Evolutionary conservation across 805 yeast species (phyloP), one percentile per base, ranked within the genome.

Genomic region (Starmerella vitae): DNA sequence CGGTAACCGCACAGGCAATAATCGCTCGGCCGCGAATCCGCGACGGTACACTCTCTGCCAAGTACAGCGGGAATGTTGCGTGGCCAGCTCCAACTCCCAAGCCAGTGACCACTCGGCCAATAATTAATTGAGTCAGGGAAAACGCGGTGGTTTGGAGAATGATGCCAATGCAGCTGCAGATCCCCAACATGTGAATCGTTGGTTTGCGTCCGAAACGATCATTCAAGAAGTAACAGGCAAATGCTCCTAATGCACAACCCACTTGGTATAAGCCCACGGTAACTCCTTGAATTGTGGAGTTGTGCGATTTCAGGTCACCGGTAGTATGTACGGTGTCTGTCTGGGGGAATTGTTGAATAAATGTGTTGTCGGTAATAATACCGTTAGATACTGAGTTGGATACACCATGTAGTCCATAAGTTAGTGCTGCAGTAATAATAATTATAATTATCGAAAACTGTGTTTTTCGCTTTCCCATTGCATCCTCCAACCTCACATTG

Each of bases 11-110:
- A 56, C 76, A 78, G 47, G 75, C 59, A 39, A 71, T 66, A 34
- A 76, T 78, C 47, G 75, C 58, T 39, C 67, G 60, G 43, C 85
- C 85, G 59, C 85, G 67, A 46, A 64, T 64, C 37, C 67, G 67
- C 3, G 81, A 66, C 36, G 67, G 68, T 24, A 81, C 67, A 57
- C 75, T 68, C 58, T 80, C 91, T 1, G 84, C 66, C 50, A 76
- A 78, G 71, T 79, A 79, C 45, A 77, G 73, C 5, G 88, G 88
- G 43, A 76, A 74, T 22, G 84, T 76, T 8, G 83, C 72, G 14
- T 83, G 74, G 52, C 71, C 72, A 50, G 76, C 59, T 37, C 88
- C 88, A 38, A 74, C 74, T 47, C 85, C 88, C 33, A 77, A 46
- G 43, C 88, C 83, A 12, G 77, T 67, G 10, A 74, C 53, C 33